Percentiles rank a stretch among this genome's conserved stretches.
These are phyloP conservation scores for Trichoderma afroharzianum DNA, from an alignment of 2,329 filamentous ascomycete species.

Conservation along the genomic window DNA sequence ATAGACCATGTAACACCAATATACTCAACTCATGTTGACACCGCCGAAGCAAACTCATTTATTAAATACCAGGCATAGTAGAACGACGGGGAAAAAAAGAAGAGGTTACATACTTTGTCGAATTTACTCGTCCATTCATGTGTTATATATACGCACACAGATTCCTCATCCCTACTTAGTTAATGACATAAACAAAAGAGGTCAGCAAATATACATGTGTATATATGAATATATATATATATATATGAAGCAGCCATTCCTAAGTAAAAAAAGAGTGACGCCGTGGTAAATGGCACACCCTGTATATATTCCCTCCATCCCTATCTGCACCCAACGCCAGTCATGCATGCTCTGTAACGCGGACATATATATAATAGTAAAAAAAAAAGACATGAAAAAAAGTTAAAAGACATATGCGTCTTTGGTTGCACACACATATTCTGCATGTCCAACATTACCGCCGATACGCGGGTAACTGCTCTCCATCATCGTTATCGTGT, in stretches of 20 bases:
- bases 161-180: neutral
- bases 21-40: neutral
- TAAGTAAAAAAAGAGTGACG: neutral
- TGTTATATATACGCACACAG: neutral
- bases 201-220: neutral
- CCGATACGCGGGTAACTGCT: constrained; percentile 40
- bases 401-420: neutral
- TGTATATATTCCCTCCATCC: neutral
- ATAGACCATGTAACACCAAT: neutral
- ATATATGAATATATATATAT: neutral
- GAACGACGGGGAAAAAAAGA: neutral
- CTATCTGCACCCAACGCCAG: constrained; percentile 10
- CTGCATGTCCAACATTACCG: constrained; percentile 27
- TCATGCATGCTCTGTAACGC: constrained; percentile 2
- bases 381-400: neutral
- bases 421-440: neutral
- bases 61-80: neutral
- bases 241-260: neutral
- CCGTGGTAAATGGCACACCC: neutral
- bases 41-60: neutral
- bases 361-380: neutral
- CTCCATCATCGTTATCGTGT: constrained; percentile 22
- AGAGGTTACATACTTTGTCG: neutral
- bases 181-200: neutral
- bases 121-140: neutral